These are phyloP conservation scores for Cryptococcus amylolentus DNA, from an alignment of 1,284 basidiomycete genomes.

Conservation along the genomic window DNA sequence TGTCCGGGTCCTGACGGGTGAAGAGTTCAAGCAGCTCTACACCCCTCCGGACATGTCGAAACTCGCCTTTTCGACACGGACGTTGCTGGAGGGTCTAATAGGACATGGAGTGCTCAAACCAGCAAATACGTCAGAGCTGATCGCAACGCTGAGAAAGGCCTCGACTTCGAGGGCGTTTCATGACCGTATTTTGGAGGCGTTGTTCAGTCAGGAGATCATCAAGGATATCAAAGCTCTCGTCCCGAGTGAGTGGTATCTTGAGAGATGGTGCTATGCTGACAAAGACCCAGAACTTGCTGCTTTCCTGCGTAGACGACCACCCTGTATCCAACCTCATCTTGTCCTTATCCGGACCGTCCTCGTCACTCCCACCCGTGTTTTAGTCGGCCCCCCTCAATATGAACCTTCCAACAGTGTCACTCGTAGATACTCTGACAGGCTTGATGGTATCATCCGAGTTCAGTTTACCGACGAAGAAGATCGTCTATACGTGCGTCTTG, in stretches of 20 bases:
- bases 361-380: slow-evolving; percentile 47
- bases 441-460: slow-evolving; percentile 47
- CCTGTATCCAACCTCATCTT: slow-evolving; percentile 26
- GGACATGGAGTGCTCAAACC: slow-evolving; percentile 40
- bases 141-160: slow-evolving; percentile 18
- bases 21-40: slow-evolving; percentile 13
- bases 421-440: slow-evolving; percentile 31
- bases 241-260: slow-evolving; percentile 13
- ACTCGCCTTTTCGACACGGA: slow-evolving; percentile 35
- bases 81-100: slow-evolving; percentile 46
- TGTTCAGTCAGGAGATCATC: slow-evolving; percentile 44
- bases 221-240: slow-evolving; percentile 26
- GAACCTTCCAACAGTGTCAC: slow-evolving; percentile 49
- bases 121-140: slow-evolving; percentile 22
- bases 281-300: slow-evolving; percentile 17
- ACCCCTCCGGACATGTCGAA: slow-evolving; percentile 22
- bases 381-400: slow-evolving; percentile 43
- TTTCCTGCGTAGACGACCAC: slow-evolving; percentile 18
- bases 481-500: slow-evolving; percentile 36
- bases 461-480: slow-evolving; percentile 48
- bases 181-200: slow-evolving; percentile 38
- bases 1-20: slow-evolving; percentile 9
- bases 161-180: slow-evolving; percentile 22
- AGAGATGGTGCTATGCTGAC: background rate
- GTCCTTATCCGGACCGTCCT: slow-evolving; percentile 42